Base-by-base conservation (phyloP, 306 rosid species). In the Castanea sativa region DNA sequence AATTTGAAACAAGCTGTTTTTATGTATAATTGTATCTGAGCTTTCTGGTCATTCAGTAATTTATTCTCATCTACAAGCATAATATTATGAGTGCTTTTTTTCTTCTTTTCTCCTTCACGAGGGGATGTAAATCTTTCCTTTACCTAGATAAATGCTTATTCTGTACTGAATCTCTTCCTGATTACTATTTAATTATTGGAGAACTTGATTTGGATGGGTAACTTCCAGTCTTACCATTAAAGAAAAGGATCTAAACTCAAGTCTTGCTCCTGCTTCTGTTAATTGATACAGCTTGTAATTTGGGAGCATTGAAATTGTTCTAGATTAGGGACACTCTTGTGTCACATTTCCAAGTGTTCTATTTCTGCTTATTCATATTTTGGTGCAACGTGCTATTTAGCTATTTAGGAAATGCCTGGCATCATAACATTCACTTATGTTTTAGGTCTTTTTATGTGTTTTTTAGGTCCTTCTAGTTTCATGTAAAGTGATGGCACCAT, bases 401-500 rank as follows among this genome's bases (percentile, higher is more conserved):
- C 49, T 38, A 35, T 70, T 81, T 45, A 49, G 51, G 6, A 52
- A 32, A 57, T 80, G 33, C 11, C 59, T 59, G 18, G 7, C 43
- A 64, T 64, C 8, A 52, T 74, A 49, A 10, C 7, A 73, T 59
- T 76, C 25, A 57, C 49, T 20, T n/a, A 57, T 32, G 23, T 21
- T 49, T 63, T 2, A 5, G 69, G n/a, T 63, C 12, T 14, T 61
- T 63, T 41, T 75, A 43, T 86, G 29, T 6, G 78, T 59, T 76
- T 63, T 85, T 49, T 89, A 95, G 98, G 99, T 95, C 51, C 99
- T 95, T 82, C 75, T 95, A 82, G 76, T 91, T 69, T 90, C 98
- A 11, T 95, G 99, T 86, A 95, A 92, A 89, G 99, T 91, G 53
- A 95, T 95, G 99, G 96, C 99, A 71, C 98, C 99, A 20, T 93